Conservation (phyloP, 352 stramenopile genomes). For the Pythium insidiosum region DNA sequence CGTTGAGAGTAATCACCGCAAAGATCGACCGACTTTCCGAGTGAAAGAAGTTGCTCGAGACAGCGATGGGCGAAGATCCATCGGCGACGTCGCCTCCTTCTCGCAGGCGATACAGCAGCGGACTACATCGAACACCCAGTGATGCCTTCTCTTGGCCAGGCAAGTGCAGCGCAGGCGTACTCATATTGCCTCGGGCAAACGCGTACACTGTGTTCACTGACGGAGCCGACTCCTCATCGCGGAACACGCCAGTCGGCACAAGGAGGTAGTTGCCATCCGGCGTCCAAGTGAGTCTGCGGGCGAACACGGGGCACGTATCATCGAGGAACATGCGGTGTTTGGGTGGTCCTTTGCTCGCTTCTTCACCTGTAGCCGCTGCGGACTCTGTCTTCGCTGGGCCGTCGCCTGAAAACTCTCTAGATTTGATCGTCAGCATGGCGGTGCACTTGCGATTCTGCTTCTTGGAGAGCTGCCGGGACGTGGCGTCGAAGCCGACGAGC, state of each 20-base stretch:
- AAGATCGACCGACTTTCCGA: constrained; percentile 86
- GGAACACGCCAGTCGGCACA: constrained; percentile 74
- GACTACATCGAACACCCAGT: constrained; percentile 90
- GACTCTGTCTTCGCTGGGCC: too few species aligned
- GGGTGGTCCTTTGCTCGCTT: constrained; percentile 9
- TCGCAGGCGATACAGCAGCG: constrained; percentile 87
- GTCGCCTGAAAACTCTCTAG: constrained; percentile 37
- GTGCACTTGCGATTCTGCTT: constrained; percentile 69
- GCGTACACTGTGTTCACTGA: constrained; percentile 87
- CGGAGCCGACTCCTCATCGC: constrained; percentile 26
- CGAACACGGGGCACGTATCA: constrained; percentile 93
- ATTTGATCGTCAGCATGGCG: constrained; percentile 73
- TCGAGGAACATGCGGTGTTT: constrained; percentile 91
- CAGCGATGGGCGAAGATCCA: background rate
- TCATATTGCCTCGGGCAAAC: constrained; percentile 91
- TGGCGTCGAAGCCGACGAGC: constrained; percentile 49
- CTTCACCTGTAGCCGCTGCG: constrained; percentile 4
- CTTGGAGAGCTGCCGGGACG: constrained; percentile 36
- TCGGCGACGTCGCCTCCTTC: too few species aligned
- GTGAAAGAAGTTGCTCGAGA: constrained; percentile 65
- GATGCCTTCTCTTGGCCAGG: constrained; percentile 90
- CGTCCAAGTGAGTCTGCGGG: constrained; percentile 89
- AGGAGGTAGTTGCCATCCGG: constrained; percentile 91
- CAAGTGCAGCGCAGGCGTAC: constrained; percentile 88
- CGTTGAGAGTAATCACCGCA: constrained; percentile 90